Evolutionary conservation across 352 stramenopile genomes (phyloP), one percentile per base, ranked within the genome.

Genomic region (Thraustotheca clavata): DNA sequence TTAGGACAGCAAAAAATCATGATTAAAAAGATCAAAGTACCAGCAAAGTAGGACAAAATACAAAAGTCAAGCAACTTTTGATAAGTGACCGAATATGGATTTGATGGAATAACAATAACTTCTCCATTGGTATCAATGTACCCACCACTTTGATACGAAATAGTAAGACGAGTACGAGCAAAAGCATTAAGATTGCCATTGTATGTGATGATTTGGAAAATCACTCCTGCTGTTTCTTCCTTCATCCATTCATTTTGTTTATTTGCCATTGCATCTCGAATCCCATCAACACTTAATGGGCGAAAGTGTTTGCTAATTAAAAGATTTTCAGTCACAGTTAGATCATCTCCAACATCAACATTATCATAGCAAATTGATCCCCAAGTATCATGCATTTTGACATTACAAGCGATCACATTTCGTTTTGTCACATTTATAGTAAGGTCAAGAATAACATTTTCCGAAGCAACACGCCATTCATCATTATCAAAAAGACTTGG

Each of bases 151-250:
- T 61, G 2, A 20, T 49, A 61, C 31, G 20, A 31, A 14, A 61
- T 3, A 27, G 29, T 43, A 0, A 61, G 31, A 8, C 16, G 14
- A 18, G 52, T 61, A 38, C 29, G 29, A 14, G 20, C 29, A 16
- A 61, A 36, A n/a, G 35, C 16, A 27, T 61, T 46, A 38, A 61
- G 52, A n/a, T 61, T 29, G 52, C 52, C 52, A 38, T 61, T 61
- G 34, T 49, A 61, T 36, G 52, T 61, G 29, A 29, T 29, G 8
- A 61, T 24, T n/a, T 61, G 29, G 52, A 61, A 24, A 24, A 43
- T 12, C 7, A 61, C 14, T 14, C 20, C 12, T 6, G 52, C 35
- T 20, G 22, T 57, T 29, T 22, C 48, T 5, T 57, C 8, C 7
- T 57, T 7, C 16, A 57, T 8, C 48, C 48, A 57, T 14, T 29